A percentile compares a stretch with the other conserved stretches of the same genome.
phyloP scores from a whole-genome alignment of 768 basidiomycete genomes.

The Podaxis carcinomalis region DNA sequence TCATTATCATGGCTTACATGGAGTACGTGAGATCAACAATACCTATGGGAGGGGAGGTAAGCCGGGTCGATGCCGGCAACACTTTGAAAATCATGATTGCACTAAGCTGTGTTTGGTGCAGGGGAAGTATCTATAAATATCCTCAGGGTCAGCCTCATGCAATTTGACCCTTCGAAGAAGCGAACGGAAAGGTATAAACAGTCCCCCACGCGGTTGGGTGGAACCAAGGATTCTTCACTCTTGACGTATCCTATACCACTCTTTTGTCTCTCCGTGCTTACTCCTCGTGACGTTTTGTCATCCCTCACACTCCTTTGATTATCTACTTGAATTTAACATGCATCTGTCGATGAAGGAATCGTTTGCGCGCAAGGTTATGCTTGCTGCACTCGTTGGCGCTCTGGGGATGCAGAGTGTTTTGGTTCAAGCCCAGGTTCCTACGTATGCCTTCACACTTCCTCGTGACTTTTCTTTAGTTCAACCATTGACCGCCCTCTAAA shows the following conservation, averaged over 20 bases:
- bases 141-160: background rate
- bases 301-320: background rate
- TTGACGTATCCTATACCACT: background rate
- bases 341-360: background rate
- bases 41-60: background rate
- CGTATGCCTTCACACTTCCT: background rate
- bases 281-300: background rate
- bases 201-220: background rate
- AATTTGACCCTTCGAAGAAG: background rate
- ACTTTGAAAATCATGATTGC: background rate
- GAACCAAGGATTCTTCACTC: background rate
- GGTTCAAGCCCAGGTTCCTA: slow-evolving; percentile 1
- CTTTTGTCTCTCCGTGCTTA: background rate
- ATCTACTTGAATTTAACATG: background rate
- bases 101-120: background rate
- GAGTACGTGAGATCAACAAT: background rate
- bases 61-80: background rate
- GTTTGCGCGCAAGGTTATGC: background rate
- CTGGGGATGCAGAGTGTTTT: slow-evolving; percentile 5
- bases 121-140: background rate
- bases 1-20: background rate
- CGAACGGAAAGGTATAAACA: slow-evolving; percentile 2
- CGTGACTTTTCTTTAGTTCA: background rate
- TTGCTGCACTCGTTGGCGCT: slow-evolving; percentile 1
- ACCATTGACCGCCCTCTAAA: background rate